Percentiles rank a stretch among this genome's conserved stretches.
Conservation (phyloP, 768 basidiomycete species). For the Naganishia onofrii region DNA sequence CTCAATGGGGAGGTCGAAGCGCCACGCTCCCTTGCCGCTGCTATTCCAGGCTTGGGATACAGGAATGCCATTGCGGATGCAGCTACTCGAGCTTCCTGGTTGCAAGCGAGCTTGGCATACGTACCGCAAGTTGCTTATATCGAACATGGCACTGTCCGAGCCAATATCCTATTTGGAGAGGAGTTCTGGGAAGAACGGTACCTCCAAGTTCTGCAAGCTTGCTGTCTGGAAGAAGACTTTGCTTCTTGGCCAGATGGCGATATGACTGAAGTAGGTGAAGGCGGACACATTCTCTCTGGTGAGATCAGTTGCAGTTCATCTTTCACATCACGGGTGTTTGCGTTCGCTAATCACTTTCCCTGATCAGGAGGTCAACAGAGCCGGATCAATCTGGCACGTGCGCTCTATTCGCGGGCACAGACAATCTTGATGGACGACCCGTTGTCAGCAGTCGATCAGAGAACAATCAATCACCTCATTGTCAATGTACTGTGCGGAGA, state of each 20-base stretch:
- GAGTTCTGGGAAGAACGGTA: conserved; percentile 45
- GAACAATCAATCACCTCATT: conserved; percentile 44
- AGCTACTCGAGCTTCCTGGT: conserved; percentile 61
- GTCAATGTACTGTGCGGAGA: conserved; percentile 39
- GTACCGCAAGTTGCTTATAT: conserved; percentile 47
- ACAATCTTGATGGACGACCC: conserved; percentile 44
- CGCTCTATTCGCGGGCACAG: conserved; percentile 47
- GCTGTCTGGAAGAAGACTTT: conserved; percentile 44
- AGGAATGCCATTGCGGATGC: conserved; percentile 62
- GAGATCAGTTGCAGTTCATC: neutral
- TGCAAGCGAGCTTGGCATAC: conserved; percentile 38
- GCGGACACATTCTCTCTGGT: conserved; percentile 34
- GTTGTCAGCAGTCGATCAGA: conserved; percentile 48
- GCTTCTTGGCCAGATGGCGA: conserved; percentile 42
- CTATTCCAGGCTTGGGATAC: conserved; percentile 48
- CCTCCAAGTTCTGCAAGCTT: conserved; percentile 37
- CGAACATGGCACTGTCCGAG: conserved; percentile 55
- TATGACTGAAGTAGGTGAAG: conserved; percentile 49
- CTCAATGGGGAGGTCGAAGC: conserved; percentile 61
- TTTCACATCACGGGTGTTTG: neutral
- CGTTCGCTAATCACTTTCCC: conserved; percentile 21
- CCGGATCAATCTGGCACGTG: conserved; percentile 37
- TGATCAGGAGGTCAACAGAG: conserved; percentile 28
- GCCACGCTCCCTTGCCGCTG: conserved; percentile 60
- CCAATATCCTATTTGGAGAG: conserved; percentile 54